Evolutionary conservation across 2,329 filamentous ascomycete genomes (phyloP), one percentile per base, ranked within the genome.

Genomic region (Diaporthe humulicola): DNA sequence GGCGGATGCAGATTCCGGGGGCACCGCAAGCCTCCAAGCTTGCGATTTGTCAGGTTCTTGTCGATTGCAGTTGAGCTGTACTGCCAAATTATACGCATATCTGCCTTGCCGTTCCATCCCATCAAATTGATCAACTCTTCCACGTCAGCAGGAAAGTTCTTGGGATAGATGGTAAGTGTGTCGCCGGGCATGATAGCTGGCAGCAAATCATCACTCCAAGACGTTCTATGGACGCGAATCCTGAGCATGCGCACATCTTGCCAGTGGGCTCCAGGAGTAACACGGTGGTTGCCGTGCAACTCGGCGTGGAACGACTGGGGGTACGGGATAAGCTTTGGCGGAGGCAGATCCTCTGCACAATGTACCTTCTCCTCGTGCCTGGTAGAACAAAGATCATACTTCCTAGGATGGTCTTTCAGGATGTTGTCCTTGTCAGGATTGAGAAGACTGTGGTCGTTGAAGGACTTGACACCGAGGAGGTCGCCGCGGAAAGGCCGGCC

Each of bases 241-340:
- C 87, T 88, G n/a, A 98, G 84, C 70, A 94, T 90, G 0, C 97
- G 93, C 58, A 98, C 96, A 85, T 99, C 97, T 85, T 99, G 97
- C 93, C 95, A 98, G 84, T 99, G 97, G 1, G 87, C 86, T 1
- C 82, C 66, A 0, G 96, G 92, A 0, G 97, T 99, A 8, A 98
- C 83, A 22, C 96, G 90, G 25, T 86, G 83, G 80, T 98, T 98
- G n/a, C 84, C 82, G 0, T 86, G 79, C 0, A 99, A 81, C 0
- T 83, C 88, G 12, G 92, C 93, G 0, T 82, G 83, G 77, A 91
- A 85, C 2, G 89, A 86, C 56, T 86, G 84, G 0, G 90, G 89
- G 17, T 95, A 87, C 0, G 92, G 88, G 2, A 95, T 86, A 5
- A 88, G 17, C 61, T 78, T 77, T 50, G 58, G 38, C 2, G 81